Base-by-base conservation (phyloP, 2,329 filamentous ascomycete genomes). In the Colletotrichum viniferum region DNA sequence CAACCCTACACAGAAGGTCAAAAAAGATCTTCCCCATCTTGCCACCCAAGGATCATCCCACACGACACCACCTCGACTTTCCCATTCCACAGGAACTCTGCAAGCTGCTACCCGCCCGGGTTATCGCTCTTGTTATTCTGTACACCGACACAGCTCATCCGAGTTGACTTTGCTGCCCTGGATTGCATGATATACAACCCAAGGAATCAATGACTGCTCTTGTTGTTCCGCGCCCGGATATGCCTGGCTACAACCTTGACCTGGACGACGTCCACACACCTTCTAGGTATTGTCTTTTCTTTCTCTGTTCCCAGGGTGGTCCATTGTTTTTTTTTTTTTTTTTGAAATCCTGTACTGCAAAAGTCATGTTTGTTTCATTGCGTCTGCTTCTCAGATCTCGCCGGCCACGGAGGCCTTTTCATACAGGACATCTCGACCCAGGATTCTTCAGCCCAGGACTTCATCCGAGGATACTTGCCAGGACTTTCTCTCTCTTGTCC, bases 221-320 rank as follows among this genome's bases (percentile, higher is more conserved):
- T 84, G 83, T 86, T 83, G 82, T 87, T 83, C 81, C 87, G 80
- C 86, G 85, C 81, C 84, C 83, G 85, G 86, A 86, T 80, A 90
- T 91, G 89, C 85, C 89, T 82, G 86, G 86, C 84, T 90, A 86
- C 86, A 89, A 86, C 81, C 82, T 87, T 84, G 89, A 91, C 82
- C 87, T 90, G 85, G 89, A 90, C 83, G 89, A 91, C 85, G 88
- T 90, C 84, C 87, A 90, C 82, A 89, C 88, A 81, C 88, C 90
- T 82, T 87, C 89, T 86, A 92, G 90, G 90, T 92, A 92, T 86
- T 90, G 88, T 87, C 87, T 87, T 88, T 86, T 83, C 83, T 87
- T 86, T 83, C 80, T 83, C 82, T 79, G 80, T 83, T 83, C 82
- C 85, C 84, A 84, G 87, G 85, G 84, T 84, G 81, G 81, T 83